Conservation (phyloP, 257 asterid genomes). For the Cordia subcordata region DNA sequence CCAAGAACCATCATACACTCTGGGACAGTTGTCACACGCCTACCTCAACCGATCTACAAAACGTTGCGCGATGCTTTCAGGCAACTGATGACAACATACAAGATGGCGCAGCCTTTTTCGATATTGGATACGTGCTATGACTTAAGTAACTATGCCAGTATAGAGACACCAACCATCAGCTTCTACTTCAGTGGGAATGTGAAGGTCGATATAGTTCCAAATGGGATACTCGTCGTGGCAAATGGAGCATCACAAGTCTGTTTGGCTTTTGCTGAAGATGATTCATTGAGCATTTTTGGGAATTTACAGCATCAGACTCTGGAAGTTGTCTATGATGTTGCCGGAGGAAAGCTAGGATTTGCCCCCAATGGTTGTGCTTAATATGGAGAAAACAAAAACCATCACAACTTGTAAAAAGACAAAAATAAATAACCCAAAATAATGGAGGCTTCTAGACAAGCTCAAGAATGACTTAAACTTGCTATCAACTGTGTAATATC, state of each 20-base stretch:
- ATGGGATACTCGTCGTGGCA: conserved; percentile 25
- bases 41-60: conserved; percentile 52
- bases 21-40: conserved; percentile 69
- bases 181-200: conserved; percentile 46
- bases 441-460: no score
- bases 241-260: no score
- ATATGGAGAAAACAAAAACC: not conserved
- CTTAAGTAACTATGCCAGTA: conserved; percentile 25
- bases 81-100: conserved; percentile 42
- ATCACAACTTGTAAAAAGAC: no score
- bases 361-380: conserved; percentile 46
- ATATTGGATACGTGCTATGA: conserved; percentile 69
- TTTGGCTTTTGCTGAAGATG: conserved; percentile 59
- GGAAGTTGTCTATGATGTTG: no score
- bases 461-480: no score
- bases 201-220: conserved; percentile 28
- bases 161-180: conserved; percentile 40
- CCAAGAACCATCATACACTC: conserved; percentile 70
- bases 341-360: no score
- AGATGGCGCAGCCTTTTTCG: conserved; percentile 40
- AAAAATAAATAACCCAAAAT: no score
- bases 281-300: conserved; percentile 48
- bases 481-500: no score
- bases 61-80: conserved; percentile 37
- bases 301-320: conserved; percentile 69